Base-by-base conservation (phyloP, 1,284 basidiomycete species). In the Trichosporon asahii region DNA sequence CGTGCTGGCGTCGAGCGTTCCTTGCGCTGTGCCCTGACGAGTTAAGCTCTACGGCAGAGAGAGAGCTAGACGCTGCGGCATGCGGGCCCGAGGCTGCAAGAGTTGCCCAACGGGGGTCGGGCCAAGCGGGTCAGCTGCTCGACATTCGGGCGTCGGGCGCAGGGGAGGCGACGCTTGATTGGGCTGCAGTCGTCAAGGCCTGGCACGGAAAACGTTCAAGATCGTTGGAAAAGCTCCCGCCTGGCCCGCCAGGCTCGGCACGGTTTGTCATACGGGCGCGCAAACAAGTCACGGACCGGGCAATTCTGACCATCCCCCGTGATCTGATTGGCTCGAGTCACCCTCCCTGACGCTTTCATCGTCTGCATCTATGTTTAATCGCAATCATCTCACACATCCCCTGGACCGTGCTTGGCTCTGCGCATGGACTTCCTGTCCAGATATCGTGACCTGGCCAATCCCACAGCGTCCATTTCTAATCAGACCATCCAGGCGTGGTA, bases 231-330 rank as follows among this genome's bases (percentile, higher is more conserved):
- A 53, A 25, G 49, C 49, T 53, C 23, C 49, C 23, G 21, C 49
- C 49, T 0, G 49, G 21, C 49, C n/a, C 49, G 21, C 49, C 49
- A 6, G 49, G 21, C 49, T 8, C 49, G 21, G 46, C 46, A 53
- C 5, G 49, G 49, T 53, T 53, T 53, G 49, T 53, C 49, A 53
- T 53, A 21, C 49, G 49, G 46, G 31, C 9, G 21, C 49, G 49
- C 49, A 53, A 53, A 53, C 49, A 53, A 53, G 49, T 53, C 49
- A 53, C 49, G 21, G 49, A 53, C 49, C 49, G 49, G 49, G 49
- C 23, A 53, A 53, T 53, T 8, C 49, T 53, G 49, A 53, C 49
- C 49, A 53, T 53, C 18, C 2, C 49, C 15, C 4, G 49, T 21
- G 0, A 4, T 23, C 21, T 53, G 21, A 53, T 53, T 53, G 49